Conservation (phyloP, 2,329 filamentous ascomycete genomes). For the Ophiostoma ulmi region DNA sequence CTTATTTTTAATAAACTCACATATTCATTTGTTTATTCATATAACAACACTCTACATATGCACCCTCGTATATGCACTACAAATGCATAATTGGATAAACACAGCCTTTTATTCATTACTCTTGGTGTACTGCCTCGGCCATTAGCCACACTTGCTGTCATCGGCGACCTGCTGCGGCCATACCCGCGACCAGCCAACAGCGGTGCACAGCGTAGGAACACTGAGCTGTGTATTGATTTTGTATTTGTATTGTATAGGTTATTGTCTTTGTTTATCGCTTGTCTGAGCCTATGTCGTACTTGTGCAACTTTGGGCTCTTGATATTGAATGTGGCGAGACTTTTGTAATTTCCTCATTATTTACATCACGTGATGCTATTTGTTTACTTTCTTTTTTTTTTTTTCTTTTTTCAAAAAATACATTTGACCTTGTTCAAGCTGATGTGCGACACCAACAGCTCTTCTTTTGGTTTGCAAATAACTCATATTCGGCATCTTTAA, state of each 20-base stretch:
- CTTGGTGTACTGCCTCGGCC: background rate
- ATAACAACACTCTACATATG: too few relatives aligned
- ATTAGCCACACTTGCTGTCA: background rate
- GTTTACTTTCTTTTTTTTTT: background rate
- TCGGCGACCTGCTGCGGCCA: conserved; percentile 1
- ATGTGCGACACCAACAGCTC: background rate
- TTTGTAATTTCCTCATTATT: background rate
- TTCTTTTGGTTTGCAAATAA: too few relatives aligned
- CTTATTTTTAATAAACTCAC: too few relatives aligned
- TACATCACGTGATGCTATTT: background rate
- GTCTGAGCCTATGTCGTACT: background rate
- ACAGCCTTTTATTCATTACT: background rate
- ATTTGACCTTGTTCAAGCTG: background rate
- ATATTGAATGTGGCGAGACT: background rate
- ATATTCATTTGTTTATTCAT: too few relatives aligned
- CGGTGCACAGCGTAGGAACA: background rate
- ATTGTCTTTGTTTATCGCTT: too few relatives aligned
- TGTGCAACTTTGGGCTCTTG: background rate
- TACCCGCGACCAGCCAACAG: background rate
- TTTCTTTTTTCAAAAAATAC: background rate
- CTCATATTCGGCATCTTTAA: too few relatives aligned
- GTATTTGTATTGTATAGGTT: background rate
- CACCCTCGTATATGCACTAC: too few relatives aligned
- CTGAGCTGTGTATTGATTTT: background rate
- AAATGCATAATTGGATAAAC: too few relatives aligned